Conservation (phyloP, 805 yeast species). For the Kregervanrija pseudodelftensis region DNA sequence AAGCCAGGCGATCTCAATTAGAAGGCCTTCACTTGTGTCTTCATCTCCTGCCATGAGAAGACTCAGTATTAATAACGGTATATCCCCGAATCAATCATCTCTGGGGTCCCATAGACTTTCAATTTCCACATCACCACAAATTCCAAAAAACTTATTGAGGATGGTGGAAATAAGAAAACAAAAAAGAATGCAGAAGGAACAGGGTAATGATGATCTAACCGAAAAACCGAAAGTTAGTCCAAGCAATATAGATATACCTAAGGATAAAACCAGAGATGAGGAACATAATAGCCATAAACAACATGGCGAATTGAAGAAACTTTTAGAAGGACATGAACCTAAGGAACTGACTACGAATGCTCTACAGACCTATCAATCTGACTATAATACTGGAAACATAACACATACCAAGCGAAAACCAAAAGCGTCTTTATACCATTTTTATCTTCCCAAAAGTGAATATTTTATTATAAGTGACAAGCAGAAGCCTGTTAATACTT, state of each 20-base stretch:
- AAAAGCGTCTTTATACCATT: conserved; percentile 31
- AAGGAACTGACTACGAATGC: background rate
- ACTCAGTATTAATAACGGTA: background rate
- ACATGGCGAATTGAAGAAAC: background rate
- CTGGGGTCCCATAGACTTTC: conserved; percentile 33
- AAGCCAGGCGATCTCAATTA: conserved; percentile 2
- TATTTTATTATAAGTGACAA: conserved; percentile 20
- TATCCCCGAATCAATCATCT: background rate
- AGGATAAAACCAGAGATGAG: background rate
- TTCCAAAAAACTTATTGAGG: conserved; percentile 52
- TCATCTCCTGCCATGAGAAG: conserved; percentile 3
- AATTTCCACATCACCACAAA: conserved; percentile 60
- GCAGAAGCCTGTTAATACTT: conserved; percentile 30
- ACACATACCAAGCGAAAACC: background rate
- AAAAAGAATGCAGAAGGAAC: conserved; percentile 28
- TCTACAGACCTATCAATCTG: too few relatives aligned
- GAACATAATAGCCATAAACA: too few relatives aligned
- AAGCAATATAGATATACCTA: background rate
- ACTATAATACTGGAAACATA: background rate
- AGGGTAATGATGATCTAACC: conserved; percentile 1
- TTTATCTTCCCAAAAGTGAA: conserved; percentile 29
- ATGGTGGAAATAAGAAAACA: conserved; percentile 44
- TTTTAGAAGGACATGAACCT: background rate
- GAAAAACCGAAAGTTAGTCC: background rate
- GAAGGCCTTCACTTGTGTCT: conserved; percentile 1